Base-by-base conservation (phyloP, 345 rosid species). In the Linum lewisii region DNA sequence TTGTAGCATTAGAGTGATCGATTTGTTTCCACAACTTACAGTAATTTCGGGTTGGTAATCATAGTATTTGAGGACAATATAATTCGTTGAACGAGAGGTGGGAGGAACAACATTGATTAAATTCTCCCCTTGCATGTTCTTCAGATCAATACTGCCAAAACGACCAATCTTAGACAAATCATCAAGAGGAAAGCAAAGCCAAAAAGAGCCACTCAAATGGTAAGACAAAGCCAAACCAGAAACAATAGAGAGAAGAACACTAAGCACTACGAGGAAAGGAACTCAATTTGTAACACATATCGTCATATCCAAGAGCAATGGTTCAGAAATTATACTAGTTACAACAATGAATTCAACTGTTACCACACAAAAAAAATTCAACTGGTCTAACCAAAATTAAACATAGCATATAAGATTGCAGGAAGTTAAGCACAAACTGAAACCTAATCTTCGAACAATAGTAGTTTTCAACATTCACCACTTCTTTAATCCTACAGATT, bases 121-220 rank as follows among this genome's bases (percentile, higher is more conserved):
- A 72, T 86, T 82, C 76, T 86, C 95, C 38, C 96, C 95, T 79
- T 86, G 98, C 85, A 91, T 73, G 65, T 83, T 79, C 92, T 83
- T 91, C 96, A 92, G 71, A 84, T 92, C 78, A 63, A 92, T 83
- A 82, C 98, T 92, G 96, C 86, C 81, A 83, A 88, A 84, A 88
- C 81, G 88, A 85, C 66, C 74, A 77, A 75, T 84, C 86, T 82
- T 80, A 85, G 85, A 87, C 64, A 72, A 76, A 72, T 63, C 71
- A 76, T 61, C 60, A 58, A 60, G 58, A 69, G 59, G 21, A 66
- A 56, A 69, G 34, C 34, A 29, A 29, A 29, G 7, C 4, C 5
- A 68, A 73, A 32, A 50, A 54, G 54, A 23, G 29, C 57, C 53
- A 71, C 34, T 29, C 34, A 3, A 76, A 21, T 62, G 49, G 60